These are phyloP conservation scores for Saccharomyces hybrid DNA, from an alignment of 1,139 yeast species.

Conservation along the genomic window DNA sequence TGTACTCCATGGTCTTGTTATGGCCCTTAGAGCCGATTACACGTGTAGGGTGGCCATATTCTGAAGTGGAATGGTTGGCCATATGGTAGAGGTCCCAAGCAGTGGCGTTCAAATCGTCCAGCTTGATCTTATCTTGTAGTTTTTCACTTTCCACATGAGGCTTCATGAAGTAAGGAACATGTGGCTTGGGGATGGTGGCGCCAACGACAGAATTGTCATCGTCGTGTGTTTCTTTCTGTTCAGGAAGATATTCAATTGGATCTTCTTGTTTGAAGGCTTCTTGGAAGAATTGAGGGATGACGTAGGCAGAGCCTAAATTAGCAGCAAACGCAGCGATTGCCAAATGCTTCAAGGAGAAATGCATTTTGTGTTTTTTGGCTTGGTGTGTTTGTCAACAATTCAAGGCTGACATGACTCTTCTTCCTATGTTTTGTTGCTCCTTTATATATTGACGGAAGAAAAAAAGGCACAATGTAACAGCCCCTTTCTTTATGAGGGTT, in stretches of 20 bases:
- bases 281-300: slow-evolving; percentile 19
- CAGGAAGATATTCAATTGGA: slow-evolving; percentile 3
- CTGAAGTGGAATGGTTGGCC: slow-evolving; percentile 51
- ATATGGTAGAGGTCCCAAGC: slow-evolving; percentile 57
- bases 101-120: slow-evolving; percentile 49
- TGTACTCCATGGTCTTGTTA: slow-evolving; percentile 65
- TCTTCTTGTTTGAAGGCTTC: slow-evolving; percentile 12
- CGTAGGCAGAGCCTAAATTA: slow-evolving; percentile 12
- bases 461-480: neutral
- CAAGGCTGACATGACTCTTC: neutral
- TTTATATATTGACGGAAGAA: neutral
- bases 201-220: slow-evolving; percentile 1
- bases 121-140: slow-evolving; percentile 53
- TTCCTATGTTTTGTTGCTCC: neutral
- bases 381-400: neutral
- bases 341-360: slow-evolving; percentile 2
- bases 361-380: neutral
- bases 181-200: slow-evolving; percentile 14
- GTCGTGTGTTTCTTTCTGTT: neutral
- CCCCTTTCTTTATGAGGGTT: neutral
- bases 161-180: slow-evolving; percentile 26
- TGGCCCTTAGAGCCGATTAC: slow-evolving; percentile 90
- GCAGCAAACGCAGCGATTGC: neutral
- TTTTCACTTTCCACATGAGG: slow-evolving; percentile 52
- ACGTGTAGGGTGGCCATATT: slow-evolving; percentile 81